phyloP scores from a whole-genome alignment of 78 protist species.

The Trichosphaerium sp. region DNA sequence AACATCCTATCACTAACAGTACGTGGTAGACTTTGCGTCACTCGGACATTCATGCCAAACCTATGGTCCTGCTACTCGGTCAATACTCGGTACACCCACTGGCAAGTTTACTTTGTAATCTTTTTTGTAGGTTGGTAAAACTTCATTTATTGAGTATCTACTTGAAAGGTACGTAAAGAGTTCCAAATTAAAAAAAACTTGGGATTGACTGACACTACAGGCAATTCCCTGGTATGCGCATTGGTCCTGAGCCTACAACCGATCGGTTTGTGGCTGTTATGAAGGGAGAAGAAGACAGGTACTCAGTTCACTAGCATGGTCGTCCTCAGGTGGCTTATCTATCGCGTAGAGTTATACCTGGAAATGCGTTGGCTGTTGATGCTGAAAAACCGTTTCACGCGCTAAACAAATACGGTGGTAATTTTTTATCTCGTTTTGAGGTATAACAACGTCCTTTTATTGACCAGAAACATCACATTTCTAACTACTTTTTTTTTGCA shows the following conservation, averaged over 20 bases:
- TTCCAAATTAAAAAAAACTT: neutral
- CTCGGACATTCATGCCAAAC: conserved; percentile 55
- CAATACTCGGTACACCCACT: conserved; percentile 54
- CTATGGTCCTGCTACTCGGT: conserved; percentile 61
- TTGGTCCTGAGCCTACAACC: conserved; percentile 89
- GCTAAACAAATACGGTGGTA: conserved; percentile 57
- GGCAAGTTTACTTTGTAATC: conserved; percentile 45
- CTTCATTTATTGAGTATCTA: conserved; percentile 6
- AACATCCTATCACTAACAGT: too few relatives aligned
- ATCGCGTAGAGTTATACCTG: conserved; percentile 61
- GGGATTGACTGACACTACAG: neutral
- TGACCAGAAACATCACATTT: neutral
- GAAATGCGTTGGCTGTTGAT: conserved; percentile 57
- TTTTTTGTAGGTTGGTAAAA: neutral
- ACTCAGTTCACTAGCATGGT: too few relatives aligned
- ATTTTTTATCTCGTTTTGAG: conserved; percentile 31
- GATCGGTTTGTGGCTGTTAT: conserved; percentile 81
- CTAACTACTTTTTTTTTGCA: conserved; percentile 13
- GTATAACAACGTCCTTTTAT: neutral
- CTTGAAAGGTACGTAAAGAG: conserved; percentile 17
- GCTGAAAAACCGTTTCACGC: conserved; percentile 67
- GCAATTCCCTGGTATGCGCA: conserved; percentile 21
- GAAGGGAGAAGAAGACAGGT: conserved; percentile 64
- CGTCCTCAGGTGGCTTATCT: too few relatives aligned
- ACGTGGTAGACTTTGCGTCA: neutral